Base-by-base conservation (phyloP, 805 yeast genomes). In the Metschnikowia henanensis region DNA sequence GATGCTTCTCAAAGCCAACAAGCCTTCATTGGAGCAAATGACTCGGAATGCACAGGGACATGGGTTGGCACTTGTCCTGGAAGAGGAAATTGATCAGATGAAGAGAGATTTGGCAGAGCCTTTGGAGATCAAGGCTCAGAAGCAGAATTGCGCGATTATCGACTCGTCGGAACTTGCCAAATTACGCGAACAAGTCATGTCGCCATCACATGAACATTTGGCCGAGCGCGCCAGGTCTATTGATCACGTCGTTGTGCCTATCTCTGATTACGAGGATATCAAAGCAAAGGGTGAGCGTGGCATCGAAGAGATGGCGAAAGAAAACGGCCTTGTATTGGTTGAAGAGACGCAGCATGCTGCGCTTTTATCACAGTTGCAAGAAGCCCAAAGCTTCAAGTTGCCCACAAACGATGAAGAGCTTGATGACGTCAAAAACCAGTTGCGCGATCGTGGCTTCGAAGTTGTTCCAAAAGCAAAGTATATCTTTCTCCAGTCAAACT, bases 11-110 rank as follows among this genome's bases (percentile, higher is more conserved):
- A 49, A 29, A 16, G 53, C 56, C 13, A 47, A 51, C 29, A 53
- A 46, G 23, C 70, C 69, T 5, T 51, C 66, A 0, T 43, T 64
- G 28, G 65, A 60, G 22, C 49, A 54, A 23, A 55, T 70, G 13
- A 45, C 50, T 13, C 39, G 51, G 1, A 53, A 49, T 22, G 72
- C 73, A 2, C 41, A 46, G 1, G 48, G 46, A 2, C 56, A 59
- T 41, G 73, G 73, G 0, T 49, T 65, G 40, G 51, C 49, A 12
- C 56, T 66, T 19, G 30, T 64, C 3, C 47, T 67, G 5, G 31
- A 29, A 1, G 71, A 66, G 45, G 68, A 62, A 12, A 39, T 49
- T 12, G 44, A 40, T 4, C 33, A 43, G 9, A 34, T 64, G 38
- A 49, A 52, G 37, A 34, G 32, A 3, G 22, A 33, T 2, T 18